phyloP scores from a whole-genome alignment of 371 early-diverging fungal genomes.

The Sanchytrium tribonematis region DNA sequence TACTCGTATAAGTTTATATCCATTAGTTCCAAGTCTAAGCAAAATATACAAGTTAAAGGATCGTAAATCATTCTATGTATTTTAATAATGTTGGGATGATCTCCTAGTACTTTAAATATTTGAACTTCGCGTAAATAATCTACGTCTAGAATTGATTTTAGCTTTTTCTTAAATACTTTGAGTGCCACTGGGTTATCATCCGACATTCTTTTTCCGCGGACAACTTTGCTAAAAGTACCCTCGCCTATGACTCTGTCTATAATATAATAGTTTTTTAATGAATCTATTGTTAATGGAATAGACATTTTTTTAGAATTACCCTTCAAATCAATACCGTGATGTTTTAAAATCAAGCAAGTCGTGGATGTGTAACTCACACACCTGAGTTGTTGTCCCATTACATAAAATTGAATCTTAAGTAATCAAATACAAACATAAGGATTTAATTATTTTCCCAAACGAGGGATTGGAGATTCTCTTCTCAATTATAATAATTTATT shows the following conservation, averaged over 20 bases:
- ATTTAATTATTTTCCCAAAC: too few species aligned
- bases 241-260: background rate
- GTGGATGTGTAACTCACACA: too few species aligned
- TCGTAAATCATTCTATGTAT: constrained; percentile 30
- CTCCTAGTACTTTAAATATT: constrained; percentile 19
- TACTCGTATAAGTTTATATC: constrained; percentile 29
- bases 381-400: too few species aligned
- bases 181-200: background rate
- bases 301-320: too few species aligned
- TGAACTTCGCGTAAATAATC: constrained; percentile 24
- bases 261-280: background rate
- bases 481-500: too few species aligned
- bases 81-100: constrained; percentile 26
- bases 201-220: background rate
- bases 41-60: constrained; percentile 19
- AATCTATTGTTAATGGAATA: background rate
- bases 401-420: too few species aligned
- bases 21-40: constrained; percentile 33
- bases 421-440: too few species aligned
- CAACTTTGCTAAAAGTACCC: background rate
- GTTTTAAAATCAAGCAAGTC: too few species aligned
- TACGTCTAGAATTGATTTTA: constrained; percentile 10
- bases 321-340: too few species aligned
- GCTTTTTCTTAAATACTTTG: background rate
- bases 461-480: too few species aligned